phyloP scores from a whole-genome alignment of 345 rosid genomes.

The Chamaenerion angustifolium region DNA sequence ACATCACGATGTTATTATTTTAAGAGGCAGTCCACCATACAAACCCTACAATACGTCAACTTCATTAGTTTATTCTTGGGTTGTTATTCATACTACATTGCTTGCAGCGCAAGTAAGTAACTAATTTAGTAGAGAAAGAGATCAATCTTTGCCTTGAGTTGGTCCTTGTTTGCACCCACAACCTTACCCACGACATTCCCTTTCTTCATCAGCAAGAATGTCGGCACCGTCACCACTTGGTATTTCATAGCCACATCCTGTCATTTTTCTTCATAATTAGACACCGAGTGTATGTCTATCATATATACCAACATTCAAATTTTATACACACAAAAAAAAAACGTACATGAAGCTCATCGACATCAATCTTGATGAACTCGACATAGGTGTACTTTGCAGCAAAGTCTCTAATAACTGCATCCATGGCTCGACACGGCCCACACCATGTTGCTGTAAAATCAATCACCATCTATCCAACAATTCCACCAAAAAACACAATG shows the following conservation, averaged over 20 bases:
- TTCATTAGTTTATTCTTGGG: too few species aligned
- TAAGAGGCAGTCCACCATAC: too few species aligned
- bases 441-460: constrained; percentile 78
- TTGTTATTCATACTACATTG: too few species aligned
- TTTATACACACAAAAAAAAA: neutral
- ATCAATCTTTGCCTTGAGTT: constrained; percentile 45
- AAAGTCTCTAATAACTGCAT: constrained; percentile 33
- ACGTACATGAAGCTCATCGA: constrained; percentile 41
- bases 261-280: too few species aligned
- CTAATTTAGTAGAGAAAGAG: too few species aligned
- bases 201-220: constrained; percentile 43
- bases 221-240: constrained; percentile 32
- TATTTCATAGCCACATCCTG: constrained; percentile 37
- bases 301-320: neutral
- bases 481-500: too few species aligned
- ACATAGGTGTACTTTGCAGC: constrained; percentile 42
- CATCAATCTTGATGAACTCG: constrained; percentile 61
- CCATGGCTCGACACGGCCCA: constrained; percentile 54
- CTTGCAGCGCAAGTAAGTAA: too few species aligned
- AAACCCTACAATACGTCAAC: too few species aligned
- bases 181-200: constrained; percentile 48
- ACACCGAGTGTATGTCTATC: too few species aligned
- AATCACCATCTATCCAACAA: constrained; percentile 31
- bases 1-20: too few species aligned
- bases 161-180: constrained; percentile 40